Evolutionary conservation across 2,329 filamentous ascomycete species (phyloP).

Genomic region (Plectosphaerella plurivora): DNA sequence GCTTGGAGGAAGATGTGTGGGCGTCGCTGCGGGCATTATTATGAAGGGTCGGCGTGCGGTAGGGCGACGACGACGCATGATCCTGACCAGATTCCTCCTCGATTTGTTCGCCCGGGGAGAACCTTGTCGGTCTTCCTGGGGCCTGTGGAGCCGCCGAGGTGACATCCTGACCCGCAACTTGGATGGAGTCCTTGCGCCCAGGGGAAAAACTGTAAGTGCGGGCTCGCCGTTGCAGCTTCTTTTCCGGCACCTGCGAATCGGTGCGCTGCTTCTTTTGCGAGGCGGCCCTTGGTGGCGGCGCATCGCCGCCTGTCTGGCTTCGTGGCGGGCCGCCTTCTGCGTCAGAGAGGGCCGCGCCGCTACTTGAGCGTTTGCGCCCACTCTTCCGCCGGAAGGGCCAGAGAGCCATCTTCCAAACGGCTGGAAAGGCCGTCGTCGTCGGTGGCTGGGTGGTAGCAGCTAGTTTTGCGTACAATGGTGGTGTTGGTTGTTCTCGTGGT

Average conservation of each 20-base stretch:
- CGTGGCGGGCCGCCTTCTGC: conserved; percentile 39
- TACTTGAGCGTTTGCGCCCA: conserved; percentile 56
- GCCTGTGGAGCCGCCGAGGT: neutral
- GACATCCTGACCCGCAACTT: conserved; percentile 23
- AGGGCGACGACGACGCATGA: neutral
- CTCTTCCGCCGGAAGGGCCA: conserved; percentile 79
- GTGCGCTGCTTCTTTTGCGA: conserved; percentile 37
- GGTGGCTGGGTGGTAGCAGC: neutral
- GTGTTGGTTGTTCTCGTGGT: neutral
- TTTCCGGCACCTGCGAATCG: conserved; percentile 33
- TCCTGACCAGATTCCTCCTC: neutral
- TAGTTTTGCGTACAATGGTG: neutral
- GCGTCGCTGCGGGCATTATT: conserved; percentile 38
- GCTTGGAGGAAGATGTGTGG: conserved; percentile 34
- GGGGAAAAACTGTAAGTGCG: conserved; percentile 61
- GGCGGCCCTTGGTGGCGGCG: conserved; percentile 10
- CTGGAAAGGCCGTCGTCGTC: neutral
- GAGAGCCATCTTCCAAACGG: conserved; percentile 58
- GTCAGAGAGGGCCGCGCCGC: conserved; percentile 50
- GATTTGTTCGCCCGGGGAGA: conserved; percentile 1
- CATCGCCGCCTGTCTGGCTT: conserved; percentile 25
- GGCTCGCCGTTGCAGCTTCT: conserved; percentile 42
- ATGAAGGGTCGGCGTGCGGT: conserved; percentile 13
- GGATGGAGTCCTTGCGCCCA: conserved; percentile 51
- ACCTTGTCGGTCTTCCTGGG: conserved; percentile 5